Conservation (phyloP, 768 basidiomycete species). For the Baorangia bicolor region DNA sequence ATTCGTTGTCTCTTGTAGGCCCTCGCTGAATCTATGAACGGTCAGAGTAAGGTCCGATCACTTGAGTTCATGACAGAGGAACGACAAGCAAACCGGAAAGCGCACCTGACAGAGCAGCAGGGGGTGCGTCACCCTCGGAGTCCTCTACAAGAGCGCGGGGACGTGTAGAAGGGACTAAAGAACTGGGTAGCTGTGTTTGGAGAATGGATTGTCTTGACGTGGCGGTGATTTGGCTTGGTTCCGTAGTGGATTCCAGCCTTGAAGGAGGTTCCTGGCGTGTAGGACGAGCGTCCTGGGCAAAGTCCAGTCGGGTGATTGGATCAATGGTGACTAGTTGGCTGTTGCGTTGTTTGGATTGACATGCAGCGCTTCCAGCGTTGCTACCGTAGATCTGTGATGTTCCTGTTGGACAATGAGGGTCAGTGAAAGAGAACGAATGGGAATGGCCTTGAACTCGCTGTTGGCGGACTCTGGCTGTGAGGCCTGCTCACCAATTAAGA, state of each 20-base stretch:
- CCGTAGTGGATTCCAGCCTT: constrained; percentile 47
- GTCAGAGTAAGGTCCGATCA: not conserved
- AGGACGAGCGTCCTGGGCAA: constrained; percentile 54
- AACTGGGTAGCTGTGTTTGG: constrained; percentile 30
- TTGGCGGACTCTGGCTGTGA: constrained; percentile 23
- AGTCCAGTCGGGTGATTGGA: constrained; percentile 56
- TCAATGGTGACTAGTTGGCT: constrained; percentile 56
- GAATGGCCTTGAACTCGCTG: constrained; percentile 25
- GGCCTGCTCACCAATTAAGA: constrained; percentile 18
- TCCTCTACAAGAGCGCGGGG: constrained; percentile 62
- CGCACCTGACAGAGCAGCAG: constrained; percentile 27
- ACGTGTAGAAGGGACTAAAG: constrained; percentile 66
- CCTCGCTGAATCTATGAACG: constrained; percentile 46
- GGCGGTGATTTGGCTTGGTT: constrained; percentile 27
- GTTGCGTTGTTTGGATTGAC: constrained; percentile 21
- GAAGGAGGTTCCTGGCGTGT: constrained; percentile 41
- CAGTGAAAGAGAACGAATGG: constrained; percentile 17
- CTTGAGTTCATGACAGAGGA: constrained; percentile 1
- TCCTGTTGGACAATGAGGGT: constrained; percentile 21
- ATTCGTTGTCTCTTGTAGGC: constrained; percentile 73
- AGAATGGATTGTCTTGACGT: constrained; percentile 27
- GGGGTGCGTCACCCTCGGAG: constrained; percentile 35
- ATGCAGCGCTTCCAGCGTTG: constrained; percentile 28
- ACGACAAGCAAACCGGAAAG: not conserved
- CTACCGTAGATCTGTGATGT: constrained; percentile 18